Evolutionary conservation across 2,329 filamentous ascomycete species (phyloP), one percentile per base, ranked within the genome.

Genomic region (Beauveria bassiana): DNA sequence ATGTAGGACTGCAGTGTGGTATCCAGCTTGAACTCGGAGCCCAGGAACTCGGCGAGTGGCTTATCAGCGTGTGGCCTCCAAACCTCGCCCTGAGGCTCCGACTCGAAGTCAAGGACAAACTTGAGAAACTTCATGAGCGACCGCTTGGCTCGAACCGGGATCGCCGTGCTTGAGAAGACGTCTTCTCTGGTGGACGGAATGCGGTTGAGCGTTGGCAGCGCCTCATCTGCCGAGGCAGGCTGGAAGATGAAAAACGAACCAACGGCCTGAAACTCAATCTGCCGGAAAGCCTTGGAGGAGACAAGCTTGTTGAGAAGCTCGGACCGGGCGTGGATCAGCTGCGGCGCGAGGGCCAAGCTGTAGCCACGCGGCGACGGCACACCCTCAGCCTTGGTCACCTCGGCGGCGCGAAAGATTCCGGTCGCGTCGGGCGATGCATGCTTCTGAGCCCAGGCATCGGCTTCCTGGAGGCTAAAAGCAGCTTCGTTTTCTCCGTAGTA

Each of bases 41-140:
- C 77, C 47, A 89, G 78, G 67, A 90, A 91, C 4, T 76, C 72
- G 2, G 79, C 72, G 53, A 93, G 81, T 0, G 81, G 77, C 58
- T 75, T 74, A 14, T 79, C 72, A 31, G 85, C 82, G 57, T 84
- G 78, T 2, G 77, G 68, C 63, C 85, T 74, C 88, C 88, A 91
- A 3, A 79, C 67, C 57, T 81, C 81, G 55, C 68, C 72, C 69
- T 84, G 83, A 58, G 72, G 71, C 59, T 79, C 77, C n/a, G 75
- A 83, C 66, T 89, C 84, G 68, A 87, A 88, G 67, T 91, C 84
- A 63, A 86, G 79, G 59, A 96, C 88, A 71, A 95, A 93, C 72
- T 93, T 93, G 69, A 98, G 81, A 69, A 97, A 96, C 73, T 96
- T 96, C 88, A 97, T 96, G 69, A 98, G 75, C 10, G 84, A 83